These are phyloP conservation scores for Tricholoma sp. DNA, from an alignment of 768 basidiomycete species.

Conservation along the genomic window DNA sequence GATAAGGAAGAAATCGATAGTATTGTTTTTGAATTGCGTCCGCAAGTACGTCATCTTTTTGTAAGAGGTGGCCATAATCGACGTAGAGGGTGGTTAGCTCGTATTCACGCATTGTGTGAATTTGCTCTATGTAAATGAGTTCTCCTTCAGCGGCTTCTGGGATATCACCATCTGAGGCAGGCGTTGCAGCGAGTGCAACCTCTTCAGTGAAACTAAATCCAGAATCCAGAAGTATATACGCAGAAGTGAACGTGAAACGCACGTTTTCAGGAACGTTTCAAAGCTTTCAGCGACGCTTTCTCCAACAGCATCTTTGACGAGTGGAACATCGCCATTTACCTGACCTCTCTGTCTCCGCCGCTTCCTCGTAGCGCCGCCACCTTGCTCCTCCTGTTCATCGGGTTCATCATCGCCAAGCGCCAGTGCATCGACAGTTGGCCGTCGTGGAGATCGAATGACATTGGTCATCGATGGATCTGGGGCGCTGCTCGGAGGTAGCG, in stretches of 20 bases:
- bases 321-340: conserved; percentile 64
- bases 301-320: conserved; percentile 91
- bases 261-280: conserved; percentile 90
- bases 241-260: conserved; percentile 23
- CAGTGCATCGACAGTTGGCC: conserved; percentile 47
- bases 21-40: conserved; percentile 93
- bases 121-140: conserved; percentile 85
- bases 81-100: conserved; percentile 95
- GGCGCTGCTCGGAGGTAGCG: conserved; percentile 46
- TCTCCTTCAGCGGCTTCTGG: conserved; percentile 55
- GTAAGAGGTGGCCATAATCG: conserved; percentile 87
- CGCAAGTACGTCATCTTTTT: conserved; percentile 89
- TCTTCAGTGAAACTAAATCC: conserved; percentile 74
- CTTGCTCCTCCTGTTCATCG: conserved; percentile 34
- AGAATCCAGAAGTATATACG: conserved; percentile 7
- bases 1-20: conserved; percentile 93
- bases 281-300: conserved; percentile 93
- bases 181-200: conserved; percentile 73
- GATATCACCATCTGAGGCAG: conserved; percentile 64
- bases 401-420: conserved; percentile 52
- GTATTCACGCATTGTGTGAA: conserved; percentile 92
- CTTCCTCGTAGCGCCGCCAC: conserved; percentile 30
- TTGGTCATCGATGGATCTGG: conserved; percentile 33
- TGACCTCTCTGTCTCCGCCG: conserved; percentile 46
- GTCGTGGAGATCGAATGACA: conserved; percentile 30